These are phyloP conservation scores for Tylopilus sp. DNA, from an alignment of 768 basidiomycete genomes.

Conservation along the genomic window DNA sequence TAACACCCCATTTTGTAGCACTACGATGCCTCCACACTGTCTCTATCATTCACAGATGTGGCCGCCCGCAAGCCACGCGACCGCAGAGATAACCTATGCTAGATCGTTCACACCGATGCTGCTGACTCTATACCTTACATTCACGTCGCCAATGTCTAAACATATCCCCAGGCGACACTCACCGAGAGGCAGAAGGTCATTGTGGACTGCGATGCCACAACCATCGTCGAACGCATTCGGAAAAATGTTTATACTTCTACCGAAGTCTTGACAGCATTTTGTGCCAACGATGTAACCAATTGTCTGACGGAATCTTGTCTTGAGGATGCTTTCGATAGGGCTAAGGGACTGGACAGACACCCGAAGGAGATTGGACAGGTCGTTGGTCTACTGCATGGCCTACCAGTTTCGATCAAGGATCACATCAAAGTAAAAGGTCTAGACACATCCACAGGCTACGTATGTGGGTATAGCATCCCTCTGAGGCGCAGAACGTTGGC, in stretches of 20 bases:
- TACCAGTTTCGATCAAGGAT: conserved; percentile 46
- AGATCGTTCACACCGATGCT: background rate
- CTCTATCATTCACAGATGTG: conserved; percentile 5
- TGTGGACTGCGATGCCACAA: conserved; percentile 30
- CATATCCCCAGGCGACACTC: conserved; percentile 27
- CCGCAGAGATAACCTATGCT: conserved; percentile 18
- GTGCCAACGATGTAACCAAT: conserved; percentile 39
- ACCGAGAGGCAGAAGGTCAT: conserved; percentile 26
- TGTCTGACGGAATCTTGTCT: conserved; percentile 60
- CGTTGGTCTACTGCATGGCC: conserved; percentile 43
- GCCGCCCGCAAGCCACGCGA: conserved; percentile 24
- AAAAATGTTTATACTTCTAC: conserved; percentile 22
- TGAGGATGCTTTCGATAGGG: conserved; percentile 45
- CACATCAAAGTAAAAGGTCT: conserved; percentile 44
- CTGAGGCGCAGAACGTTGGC: background rate
- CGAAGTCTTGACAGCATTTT: conserved; percentile 26
- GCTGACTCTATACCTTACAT: background rate
- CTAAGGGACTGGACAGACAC: conserved; percentile 48
- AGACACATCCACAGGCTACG: conserved; percentile 38
- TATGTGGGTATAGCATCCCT: conserved; percentile 8
- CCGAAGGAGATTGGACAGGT: conserved; percentile 43
- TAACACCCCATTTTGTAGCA: conserved; percentile 1
- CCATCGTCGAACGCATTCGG: conserved; percentile 21
- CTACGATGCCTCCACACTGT: conserved; percentile 7
- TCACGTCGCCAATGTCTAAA: conserved; percentile 17